These are phyloP conservation scores for Phylloporus scabripes DNA, from an alignment of 768 basidiomycete genomes.

Conservation along the genomic window DNA sequence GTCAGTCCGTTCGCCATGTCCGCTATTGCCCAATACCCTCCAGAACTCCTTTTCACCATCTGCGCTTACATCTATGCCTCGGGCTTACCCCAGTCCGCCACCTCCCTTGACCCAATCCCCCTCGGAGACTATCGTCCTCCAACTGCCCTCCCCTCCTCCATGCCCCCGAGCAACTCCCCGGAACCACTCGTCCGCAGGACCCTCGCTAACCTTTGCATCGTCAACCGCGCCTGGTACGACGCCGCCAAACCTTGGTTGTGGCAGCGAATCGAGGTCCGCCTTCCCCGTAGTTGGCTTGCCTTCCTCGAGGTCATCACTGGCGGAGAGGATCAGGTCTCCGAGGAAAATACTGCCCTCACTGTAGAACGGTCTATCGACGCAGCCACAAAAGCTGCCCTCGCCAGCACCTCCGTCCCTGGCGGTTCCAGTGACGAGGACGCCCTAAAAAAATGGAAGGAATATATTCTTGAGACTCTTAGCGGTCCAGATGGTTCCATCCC, in stretches of 20 bases:
- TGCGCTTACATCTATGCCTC: constrained; percentile 67
- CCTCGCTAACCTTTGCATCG: constrained; percentile 66
- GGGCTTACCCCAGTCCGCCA: constrained; percentile 45
- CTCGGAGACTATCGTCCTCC: constrained; percentile 41
- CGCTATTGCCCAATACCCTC: constrained; percentile 47
- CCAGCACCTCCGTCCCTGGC: constrained; percentile 36
- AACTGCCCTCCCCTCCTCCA: constrained; percentile 64
- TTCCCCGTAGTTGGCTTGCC: constrained; percentile 80
- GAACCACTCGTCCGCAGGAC: constrained; percentile 62
- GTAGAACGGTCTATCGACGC: constrained; percentile 65
- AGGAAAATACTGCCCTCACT: constrained; percentile 54
- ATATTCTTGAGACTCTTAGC: constrained; percentile 51
- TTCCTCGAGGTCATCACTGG: constrained; percentile 76
- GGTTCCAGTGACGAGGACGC: constrained; percentile 36
- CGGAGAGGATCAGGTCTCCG: constrained; percentile 47
- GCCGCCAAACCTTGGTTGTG: constrained; percentile 89
- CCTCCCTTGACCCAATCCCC: constrained; percentile 70
- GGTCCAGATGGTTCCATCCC: constrained; percentile 68
- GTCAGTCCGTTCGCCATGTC: constrained; percentile 13
- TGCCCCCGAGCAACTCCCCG: constrained; percentile 64
- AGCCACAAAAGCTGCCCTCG: constrained; percentile 58
- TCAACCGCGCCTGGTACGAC: constrained; percentile 70
- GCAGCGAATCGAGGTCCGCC: constrained; percentile 75
- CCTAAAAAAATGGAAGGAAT: constrained; percentile 51
- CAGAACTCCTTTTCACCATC: constrained; percentile 67